Evolutionary conservation across 805 yeast species (phyloP).

Genomic region (Pichia ethanolica): DNA sequence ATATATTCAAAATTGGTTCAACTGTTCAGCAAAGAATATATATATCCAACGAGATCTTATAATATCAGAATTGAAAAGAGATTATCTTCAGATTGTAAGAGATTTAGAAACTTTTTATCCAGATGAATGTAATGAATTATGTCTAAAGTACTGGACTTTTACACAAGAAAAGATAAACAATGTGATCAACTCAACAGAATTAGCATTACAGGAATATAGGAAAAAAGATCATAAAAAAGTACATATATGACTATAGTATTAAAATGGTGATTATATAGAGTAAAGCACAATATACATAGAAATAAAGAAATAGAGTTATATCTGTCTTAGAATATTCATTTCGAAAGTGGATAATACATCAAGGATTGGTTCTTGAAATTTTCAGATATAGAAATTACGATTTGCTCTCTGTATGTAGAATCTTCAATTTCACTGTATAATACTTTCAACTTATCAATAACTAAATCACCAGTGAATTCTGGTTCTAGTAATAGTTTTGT

Average conservation of each 20-base stretch:
- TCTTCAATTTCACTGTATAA: constrained; percentile 1
- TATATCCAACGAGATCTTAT: neutral
- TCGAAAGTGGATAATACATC: constrained; percentile 14
- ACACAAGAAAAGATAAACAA: neutral
- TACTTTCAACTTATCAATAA: neutral
- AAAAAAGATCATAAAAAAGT: neutral
- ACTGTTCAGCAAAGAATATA: neutral
- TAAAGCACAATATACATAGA: no score
- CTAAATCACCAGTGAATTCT: neutral
- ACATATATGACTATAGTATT: no score
- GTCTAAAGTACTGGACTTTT: neutral
- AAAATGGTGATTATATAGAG: no score
- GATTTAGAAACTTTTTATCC: constrained; percentile 4
- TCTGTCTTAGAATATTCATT: neutral
- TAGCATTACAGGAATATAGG: neutral
- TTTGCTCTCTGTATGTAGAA: neutral
- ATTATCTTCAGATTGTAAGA: neutral
- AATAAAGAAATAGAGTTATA: no score
- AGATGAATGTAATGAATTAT: constrained; percentile 5
- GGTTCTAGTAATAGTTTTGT: constrained; percentile 1
- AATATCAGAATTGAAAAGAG: neutral
- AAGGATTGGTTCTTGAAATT: constrained; percentile 12
- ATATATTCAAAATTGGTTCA: no score
- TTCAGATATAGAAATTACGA: constrained; percentile 3
- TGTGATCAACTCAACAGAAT: no score